Base-by-base conservation (phyloP, 2,329 filamentous ascomycete genomes). In the Proliferodiscus dingleyae region DNA sequence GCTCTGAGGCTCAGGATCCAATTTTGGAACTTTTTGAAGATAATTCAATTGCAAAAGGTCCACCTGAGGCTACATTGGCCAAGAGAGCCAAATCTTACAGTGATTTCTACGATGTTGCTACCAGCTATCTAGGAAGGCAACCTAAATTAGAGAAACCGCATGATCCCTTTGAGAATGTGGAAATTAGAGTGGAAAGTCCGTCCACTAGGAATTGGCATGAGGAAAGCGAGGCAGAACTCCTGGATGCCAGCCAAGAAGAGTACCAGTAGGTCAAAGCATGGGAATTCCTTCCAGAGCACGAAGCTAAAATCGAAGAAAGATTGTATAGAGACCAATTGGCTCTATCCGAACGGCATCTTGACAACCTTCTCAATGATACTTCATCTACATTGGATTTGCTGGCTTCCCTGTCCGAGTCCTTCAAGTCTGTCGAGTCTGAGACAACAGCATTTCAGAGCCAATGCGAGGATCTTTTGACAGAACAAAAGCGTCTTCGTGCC, bases 381-480 rank as follows among this genome's bases (percentile, higher is more conserved):
- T 80, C 87, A 44, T 77, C 77, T 15, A 85, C 89, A 0, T 73
- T 98, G 30, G 74, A 81, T 34, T 73, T 94, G 15, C 75, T 98
- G 22, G 83, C 86, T 13, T 81, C 78, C 1, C 75, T 98, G 13
- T 90, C 90, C 11, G 80, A 84, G 57, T 91, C 90, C 4, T 98
- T 98, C 70, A 83, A 84, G 55, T 74, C 84, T 1, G 91, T 98
- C 39, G 89, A 96, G 59, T 73, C 79, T 8, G 91, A 97, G 68
- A 98, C 93, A 0, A 87, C 85, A n/a, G 84, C 86, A 11, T 97
- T 98, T 70, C 87, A 90, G 63, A 81, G 85, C 37, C 89, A 95
- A 66, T 98, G 93, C 67, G 89, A 96, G 62, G 86, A 88, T 46
- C 74, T 98, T 2, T 71, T 97, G 23, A 73, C 78, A 1, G 90